Evolutionary conservation across 116 monocot genomes (phyloP).

Genomic region (Papilionanthe hybrid): DNA sequence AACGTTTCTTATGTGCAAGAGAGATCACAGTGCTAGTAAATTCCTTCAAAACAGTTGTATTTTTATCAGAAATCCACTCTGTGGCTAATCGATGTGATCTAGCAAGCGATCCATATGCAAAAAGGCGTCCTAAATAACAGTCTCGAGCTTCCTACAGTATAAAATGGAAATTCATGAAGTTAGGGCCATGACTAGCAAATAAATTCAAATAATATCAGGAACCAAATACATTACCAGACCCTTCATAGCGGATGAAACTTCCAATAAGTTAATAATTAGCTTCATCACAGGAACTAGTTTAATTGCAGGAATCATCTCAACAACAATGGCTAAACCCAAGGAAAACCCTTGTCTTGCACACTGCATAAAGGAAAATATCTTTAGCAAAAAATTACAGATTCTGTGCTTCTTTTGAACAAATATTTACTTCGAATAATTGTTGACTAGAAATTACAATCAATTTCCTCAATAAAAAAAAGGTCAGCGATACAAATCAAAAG

Average conservation of each 20-base stretch:
- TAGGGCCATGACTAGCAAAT: not conserved
- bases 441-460: not conserved
- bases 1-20: constrained; percentile 77
- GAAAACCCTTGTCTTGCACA: constrained; percentile 98
- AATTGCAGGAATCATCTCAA: constrained; percentile 44
- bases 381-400: not conserved
- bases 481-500: not conserved
- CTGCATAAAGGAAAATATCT: constrained; percentile 32
- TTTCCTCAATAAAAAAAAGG: not conserved
- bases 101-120: constrained; percentile 81
- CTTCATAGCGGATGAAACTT: constrained; percentile 71
- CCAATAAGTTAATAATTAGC: constrained; percentile 54
- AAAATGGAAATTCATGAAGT: not conserved
- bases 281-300: constrained; percentile 59
- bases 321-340: constrained; percentile 53
- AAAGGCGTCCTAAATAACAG: constrained; percentile 71
- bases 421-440: not conserved
- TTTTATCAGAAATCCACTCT: constrained; percentile 41
- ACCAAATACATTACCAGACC: constrained; percentile 57
- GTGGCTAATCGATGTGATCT: constrained; percentile 62
- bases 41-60: constrained; percentile 39
- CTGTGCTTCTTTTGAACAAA: not conserved
- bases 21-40: constrained; percentile 43
- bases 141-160: constrained; percentile 75
- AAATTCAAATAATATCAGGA: not conserved